Conservation (phyloP, 306 rosid genomes). For the Hippophae rhamnoides region DNA sequence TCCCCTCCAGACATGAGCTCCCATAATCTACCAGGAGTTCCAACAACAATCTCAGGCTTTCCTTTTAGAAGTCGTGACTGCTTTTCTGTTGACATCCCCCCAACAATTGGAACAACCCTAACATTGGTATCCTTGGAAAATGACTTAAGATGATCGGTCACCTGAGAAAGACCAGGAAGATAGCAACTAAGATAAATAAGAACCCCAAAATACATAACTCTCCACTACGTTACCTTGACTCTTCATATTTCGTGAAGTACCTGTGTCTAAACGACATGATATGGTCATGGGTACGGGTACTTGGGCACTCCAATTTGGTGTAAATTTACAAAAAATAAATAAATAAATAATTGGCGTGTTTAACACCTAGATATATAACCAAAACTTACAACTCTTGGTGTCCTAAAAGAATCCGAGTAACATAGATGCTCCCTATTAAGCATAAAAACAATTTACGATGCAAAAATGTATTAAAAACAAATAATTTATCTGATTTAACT, state of each 20-base stretch:
- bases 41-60: conserved; percentile 87
- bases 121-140: conserved; percentile 46
- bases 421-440: background rate
- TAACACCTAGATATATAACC: too few relatives aligned
- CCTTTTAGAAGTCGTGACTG: conserved; percentile 75
- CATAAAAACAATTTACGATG: background rate
- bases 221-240: too few relatives aligned
- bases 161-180: conserved; percentile 33
- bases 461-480: too few relatives aligned
- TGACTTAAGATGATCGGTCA: conserved; percentile 75
- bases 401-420: too few relatives aligned
- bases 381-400: too few relatives aligned
- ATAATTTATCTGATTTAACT: too few relatives aligned
- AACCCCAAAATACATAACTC: background rate
- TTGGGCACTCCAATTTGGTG: too few relatives aligned
- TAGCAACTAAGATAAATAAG: background rate
- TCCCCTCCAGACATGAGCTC: conserved; percentile 89
- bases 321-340: too few relatives aligned
- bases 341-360: too few relatives aligned
- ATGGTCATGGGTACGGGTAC: too few relatives aligned
- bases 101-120: conserved; percentile 79
- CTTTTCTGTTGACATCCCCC: conserved; percentile 85
- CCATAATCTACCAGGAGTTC: conserved; percentile 98
- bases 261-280: too few relatives aligned
- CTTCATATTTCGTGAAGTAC: too few relatives aligned